Base-by-base conservation (phyloP, 305 asterid species). In the Solanum hybrid region DNA sequence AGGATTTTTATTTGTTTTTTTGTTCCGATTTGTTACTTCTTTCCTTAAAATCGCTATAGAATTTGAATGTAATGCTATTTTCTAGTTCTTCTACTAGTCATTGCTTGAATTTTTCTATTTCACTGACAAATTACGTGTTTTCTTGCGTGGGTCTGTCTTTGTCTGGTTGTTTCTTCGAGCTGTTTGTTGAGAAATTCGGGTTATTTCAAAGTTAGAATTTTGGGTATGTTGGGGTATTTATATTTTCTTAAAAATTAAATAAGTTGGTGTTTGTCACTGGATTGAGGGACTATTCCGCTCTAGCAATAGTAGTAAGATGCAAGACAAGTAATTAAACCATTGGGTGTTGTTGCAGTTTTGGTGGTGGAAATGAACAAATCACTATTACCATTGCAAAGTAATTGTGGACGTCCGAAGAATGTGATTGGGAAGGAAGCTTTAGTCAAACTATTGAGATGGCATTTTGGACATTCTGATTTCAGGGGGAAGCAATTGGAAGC, bases 401-500 rank as follows among this genome's bases (percentile, higher is more conserved):
- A 94, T 80, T 34, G 93, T 84, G 97, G 96, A 91, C 73, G 91
- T 87, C 96, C 87, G 90, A 95, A 97, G 94, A 89, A 90, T 76
- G 91, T 87, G 89, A 76, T 91, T 86, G 94, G 94, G 88, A 96
- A 96, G 95, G 99, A 96, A 91, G 94, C 96, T 90, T 94, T 96
- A 91, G 96, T 94, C 89, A 96, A 97, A 94, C 96, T 97, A 90
- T 92, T 97, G 92, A 93, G 98, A 90, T 97, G 99, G 99, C 98
- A 97, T 94, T 97, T 97, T 80, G 99, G 99, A 79, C 93, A 97
- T 93, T 94, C 99, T 12, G 95, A 95, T 83, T 97, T 95, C 91
- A 92, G 97, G 15, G 99, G 99, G 91, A 96, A 93, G 89, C 99
- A 96, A 88, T 92, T 97, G 93, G 99, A 96, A 91, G 99, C 99